These are phyloP conservation scores for Trifolium repens DNA, from an alignment of 306 rosid genomes.

Conservation along the genomic window DNA sequence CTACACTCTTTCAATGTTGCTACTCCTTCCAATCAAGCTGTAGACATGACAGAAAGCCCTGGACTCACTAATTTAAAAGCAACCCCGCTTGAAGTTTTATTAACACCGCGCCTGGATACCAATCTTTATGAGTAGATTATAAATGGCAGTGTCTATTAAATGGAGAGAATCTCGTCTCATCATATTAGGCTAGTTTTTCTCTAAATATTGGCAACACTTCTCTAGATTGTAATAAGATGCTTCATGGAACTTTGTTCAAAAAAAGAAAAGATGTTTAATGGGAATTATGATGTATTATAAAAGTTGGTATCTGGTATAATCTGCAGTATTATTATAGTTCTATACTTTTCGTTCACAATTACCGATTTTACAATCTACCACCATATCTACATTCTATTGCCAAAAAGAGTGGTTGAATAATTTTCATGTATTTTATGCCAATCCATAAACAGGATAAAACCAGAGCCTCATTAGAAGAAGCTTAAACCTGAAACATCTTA, in stretches of 20 bases:
- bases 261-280: too few species aligned
- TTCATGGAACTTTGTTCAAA: background rate
- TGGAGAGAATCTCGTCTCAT: background rate
- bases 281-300: background rate
- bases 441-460: background rate
- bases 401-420: background rate
- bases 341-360: background rate
- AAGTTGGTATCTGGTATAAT: background rate
- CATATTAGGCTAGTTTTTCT: conserved; percentile 2
- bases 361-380: background rate
- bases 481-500: conserved; percentile 21
- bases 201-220: conserved; percentile 23
- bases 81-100: conserved; percentile 43
- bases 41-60: conserved; percentile 55
- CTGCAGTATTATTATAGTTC: background rate
- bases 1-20: conserved; percentile 42
- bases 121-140: conserved; percentile 32
- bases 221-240: background rate
- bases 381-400: background rate
- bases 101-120: conserved; percentile 42
- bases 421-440: background rate
- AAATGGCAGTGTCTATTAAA: background rate
- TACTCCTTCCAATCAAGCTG: conserved; percentile 42
- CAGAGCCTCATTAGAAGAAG: background rate
- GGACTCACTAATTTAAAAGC: conserved; percentile 54